A percentile compares a stretch with the other conserved stretches of the same genome.
These are phyloP conservation scores for Geranium brycei DNA, from an alignment of 345 rosid genomes.

Conservation along the genomic window DNA sequence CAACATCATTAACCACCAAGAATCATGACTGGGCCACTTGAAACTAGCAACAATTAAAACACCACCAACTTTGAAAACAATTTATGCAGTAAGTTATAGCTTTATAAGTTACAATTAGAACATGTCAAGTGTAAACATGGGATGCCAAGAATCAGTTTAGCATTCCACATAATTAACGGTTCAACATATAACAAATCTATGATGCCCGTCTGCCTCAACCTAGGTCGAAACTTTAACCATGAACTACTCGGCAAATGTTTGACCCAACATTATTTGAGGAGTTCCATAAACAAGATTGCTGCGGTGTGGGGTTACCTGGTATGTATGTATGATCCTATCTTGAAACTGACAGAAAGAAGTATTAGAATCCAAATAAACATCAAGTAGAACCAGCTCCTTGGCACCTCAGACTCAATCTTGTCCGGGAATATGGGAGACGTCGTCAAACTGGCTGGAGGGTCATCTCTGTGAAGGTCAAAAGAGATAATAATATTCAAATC, in stretches of 20 bases:
- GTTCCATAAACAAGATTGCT: background rate
- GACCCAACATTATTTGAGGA: slow-evolving; percentile 3
- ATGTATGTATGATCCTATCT: slow-evolving; percentile 37
- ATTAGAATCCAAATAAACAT: slow-evolving; percentile 57
- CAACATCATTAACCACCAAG: too few relatives aligned
- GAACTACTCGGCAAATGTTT: too few relatives aligned
- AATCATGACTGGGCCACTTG: too few relatives aligned
- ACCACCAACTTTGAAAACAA: too few relatives aligned
- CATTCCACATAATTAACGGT: background rate
- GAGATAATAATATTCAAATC: slow-evolving; percentile 43
- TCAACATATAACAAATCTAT: background rate
- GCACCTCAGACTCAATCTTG: slow-evolving; percentile 29
- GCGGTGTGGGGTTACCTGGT: slow-evolving; percentile 27
- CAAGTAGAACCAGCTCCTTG: slow-evolving; percentile 32
- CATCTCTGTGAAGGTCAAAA: slow-evolving; percentile 25
- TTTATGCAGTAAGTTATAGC: background rate
- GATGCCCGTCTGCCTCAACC: background rate
- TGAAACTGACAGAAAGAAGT: slow-evolving; percentile 51
- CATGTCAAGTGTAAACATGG: background rate
- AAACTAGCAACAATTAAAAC: background rate
- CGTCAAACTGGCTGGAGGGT: slow-evolving; percentile 6
- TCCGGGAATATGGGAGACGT: slow-evolving; percentile 11
- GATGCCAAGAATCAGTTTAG: background rate
- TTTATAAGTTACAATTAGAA: background rate
- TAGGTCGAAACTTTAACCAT: too few relatives aligned